A percentile compares a stretch with the other conserved stretches of the same genome.
Evolutionary conservation across 2,329 filamentous ascomycete species (phyloP).

Genomic region (Hypoxylon sp.): DNA sequence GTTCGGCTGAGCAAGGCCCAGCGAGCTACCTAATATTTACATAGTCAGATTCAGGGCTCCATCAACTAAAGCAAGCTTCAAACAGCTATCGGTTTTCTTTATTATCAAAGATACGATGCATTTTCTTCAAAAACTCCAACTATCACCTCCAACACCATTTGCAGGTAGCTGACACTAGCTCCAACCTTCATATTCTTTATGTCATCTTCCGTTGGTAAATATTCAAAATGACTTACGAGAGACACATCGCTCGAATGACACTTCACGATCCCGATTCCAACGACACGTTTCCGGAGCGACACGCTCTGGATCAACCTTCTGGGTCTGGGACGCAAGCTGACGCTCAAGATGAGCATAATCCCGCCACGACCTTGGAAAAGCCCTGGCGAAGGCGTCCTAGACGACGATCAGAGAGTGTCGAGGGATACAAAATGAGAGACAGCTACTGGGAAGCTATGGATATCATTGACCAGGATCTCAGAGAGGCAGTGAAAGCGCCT

Average conservation of each 20-base stretch:
- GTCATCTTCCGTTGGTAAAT: neutral
- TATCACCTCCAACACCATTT: constrained; percentile 20
- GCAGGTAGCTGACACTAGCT: constrained; percentile 5
- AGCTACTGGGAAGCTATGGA: constrained; percentile 37
- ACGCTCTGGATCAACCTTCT: constrained; percentile 11
- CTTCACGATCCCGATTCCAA: constrained; percentile 16
- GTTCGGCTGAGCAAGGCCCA: constrained; percentile 24
- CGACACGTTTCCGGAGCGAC: constrained; percentile 35
- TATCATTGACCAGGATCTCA: constrained; percentile 33
- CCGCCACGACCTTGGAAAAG: neutral
- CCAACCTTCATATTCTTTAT: neutral
- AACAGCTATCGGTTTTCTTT: constrained; percentile 20
- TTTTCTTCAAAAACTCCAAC: constrained; percentile 5
- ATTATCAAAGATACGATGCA: constrained; percentile 12
- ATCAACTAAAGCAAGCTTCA: constrained; percentile 24
- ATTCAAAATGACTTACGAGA: constrained; percentile 27
- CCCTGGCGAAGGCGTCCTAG: constrained; percentile 18
- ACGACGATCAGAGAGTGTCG: constrained; percentile 29
- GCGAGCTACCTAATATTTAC: constrained; percentile 28
- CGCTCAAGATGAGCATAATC: constrained; percentile 6
- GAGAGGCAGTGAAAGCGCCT: constrained; percentile 31
- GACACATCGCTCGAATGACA: constrained; percentile 30
- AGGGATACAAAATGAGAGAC: constrained; percentile 36
- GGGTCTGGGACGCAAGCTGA: constrained; percentile 10
- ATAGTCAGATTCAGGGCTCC: constrained; percentile 30